Evolutionary conservation across 2,329 filamentous ascomycete genomes (phyloP), one percentile per base, ranked within the genome.

Genomic region (Corinectria fuckeliana): DNA sequence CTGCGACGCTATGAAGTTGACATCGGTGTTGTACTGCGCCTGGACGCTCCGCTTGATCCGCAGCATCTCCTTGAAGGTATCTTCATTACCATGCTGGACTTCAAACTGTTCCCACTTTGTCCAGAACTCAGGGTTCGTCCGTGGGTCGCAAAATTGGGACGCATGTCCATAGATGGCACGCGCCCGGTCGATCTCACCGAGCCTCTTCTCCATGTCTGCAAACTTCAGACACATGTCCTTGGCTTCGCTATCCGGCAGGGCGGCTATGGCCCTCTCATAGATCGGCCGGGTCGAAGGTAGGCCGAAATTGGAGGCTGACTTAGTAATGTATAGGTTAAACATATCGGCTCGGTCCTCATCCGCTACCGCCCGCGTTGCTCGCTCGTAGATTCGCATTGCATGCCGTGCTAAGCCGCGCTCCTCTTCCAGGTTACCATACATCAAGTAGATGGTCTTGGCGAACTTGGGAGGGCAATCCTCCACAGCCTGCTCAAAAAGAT

Each of bases 271-370:
- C 56, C 93, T 89, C 78, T 99, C 95, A 81, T 99, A 99, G 69
- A 99, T 99, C 1, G 92, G 90, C 50, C 95, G 83, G 3, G 95
- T 97, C 0, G 95, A 98, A 0, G 95, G 93, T 50, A 99, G 85
- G 28, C 96, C 95, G 72, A 99, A 99, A 77, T 99, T 99, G 18
- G 93, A 96, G 1, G 95, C 95, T 0, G 93, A 97, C 76, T 99
- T 98, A 58, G 94, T 98, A 73, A 99, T 97, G 81, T 99, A 99
- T 74, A 98, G 97, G 76, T 97, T 95, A 81, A 97, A 99, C 93
- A 99, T 97, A 71, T 97, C 93, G 60, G 93, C 89, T 51, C 93
- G 86, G 75, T 99, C 94, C 71, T 97, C 94, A 71, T 99, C 95
- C 13, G 92, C 90, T 3, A 99, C 96, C 11, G 94, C 93, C 28